Conservation (phyloP, 2,329 filamentous ascomycete species). For the Cladosporium phlei region DNA sequence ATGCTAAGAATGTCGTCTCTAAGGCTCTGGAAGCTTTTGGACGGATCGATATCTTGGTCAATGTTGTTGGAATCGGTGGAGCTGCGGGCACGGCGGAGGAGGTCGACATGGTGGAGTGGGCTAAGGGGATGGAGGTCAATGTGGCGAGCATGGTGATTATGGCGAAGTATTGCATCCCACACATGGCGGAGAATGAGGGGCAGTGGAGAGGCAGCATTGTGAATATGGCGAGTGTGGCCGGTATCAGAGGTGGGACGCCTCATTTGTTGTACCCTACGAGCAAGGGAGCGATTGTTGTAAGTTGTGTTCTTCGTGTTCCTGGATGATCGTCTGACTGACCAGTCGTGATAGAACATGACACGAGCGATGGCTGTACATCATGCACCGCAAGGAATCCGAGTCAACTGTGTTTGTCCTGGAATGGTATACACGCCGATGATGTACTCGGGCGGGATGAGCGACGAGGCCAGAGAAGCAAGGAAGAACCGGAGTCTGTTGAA, state of each 20-base stretch:
- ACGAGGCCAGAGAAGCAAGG: slow-evolving; percentile 46
- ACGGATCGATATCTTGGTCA: slow-evolving; percentile 58
- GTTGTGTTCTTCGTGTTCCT: slow-evolving; percentile 3
- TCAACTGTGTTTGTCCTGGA: slow-evolving; percentile 54
- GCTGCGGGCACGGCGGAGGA: slow-evolving; percentile 56
- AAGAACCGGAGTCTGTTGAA: slow-evolving; percentile 48
- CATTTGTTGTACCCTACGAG: slow-evolving; percentile 51
- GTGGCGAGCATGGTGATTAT: slow-evolving; percentile 63
- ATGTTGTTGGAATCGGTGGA: slow-evolving; percentile 60
- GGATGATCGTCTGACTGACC: background rate
- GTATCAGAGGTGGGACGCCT: slow-evolving; percentile 51
- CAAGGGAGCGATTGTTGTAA: slow-evolving; percentile 49
- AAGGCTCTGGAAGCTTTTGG: slow-evolving; percentile 48
- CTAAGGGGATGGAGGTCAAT: slow-evolving; percentile 55
- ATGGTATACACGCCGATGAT: slow-evolving; percentile 31
- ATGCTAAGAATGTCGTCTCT: slow-evolving; percentile 46
- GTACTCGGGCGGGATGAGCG: slow-evolving; percentile 47
- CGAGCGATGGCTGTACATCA: slow-evolving; percentile 54
- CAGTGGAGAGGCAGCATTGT: slow-evolving; percentile 50
- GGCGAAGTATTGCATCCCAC: slow-evolving; percentile 57
- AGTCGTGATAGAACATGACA: slow-evolving; percentile 45
- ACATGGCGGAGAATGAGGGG: slow-evolving; percentile 52
- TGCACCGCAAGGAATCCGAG: slow-evolving; percentile 46
- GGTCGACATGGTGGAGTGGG: slow-evolving; percentile 57
- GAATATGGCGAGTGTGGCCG: slow-evolving; percentile 61